These are phyloP conservation scores for Clonostachys chloroleuca DNA, from an alignment of 2,329 filamentous ascomycete genomes.

Conservation along the genomic window DNA sequence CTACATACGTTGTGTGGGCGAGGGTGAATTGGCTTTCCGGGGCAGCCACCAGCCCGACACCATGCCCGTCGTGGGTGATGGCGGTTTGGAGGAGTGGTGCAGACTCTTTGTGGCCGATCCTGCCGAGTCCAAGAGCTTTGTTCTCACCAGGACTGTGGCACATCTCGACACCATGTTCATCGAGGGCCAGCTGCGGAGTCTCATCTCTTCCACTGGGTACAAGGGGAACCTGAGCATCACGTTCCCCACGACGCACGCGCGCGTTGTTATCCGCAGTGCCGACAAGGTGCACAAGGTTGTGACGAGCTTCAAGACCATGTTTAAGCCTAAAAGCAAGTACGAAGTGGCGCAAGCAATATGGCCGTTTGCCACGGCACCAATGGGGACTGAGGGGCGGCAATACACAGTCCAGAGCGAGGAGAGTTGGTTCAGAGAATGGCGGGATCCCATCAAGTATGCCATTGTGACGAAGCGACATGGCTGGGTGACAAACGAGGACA, in stretches of 20 bases:
- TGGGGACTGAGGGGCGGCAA: constrained; percentile 33
- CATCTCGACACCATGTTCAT: constrained; percentile 52
- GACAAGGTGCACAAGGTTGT: constrained; percentile 51
- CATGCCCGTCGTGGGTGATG: constrained; percentile 35
- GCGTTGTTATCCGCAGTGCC: constrained; percentile 43
- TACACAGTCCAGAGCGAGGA: constrained; percentile 52
- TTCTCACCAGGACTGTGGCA: constrained; percentile 44
- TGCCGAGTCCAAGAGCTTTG: constrained; percentile 40
- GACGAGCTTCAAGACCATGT: constrained; percentile 44
- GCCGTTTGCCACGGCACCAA: constrained; percentile 48
- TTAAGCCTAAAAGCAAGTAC: constrained; percentile 47
- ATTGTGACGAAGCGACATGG: constrained; percentile 34
- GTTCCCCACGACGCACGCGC: constrained; percentile 44
- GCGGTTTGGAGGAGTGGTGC: constrained; percentile 44
- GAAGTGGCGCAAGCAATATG: constrained; percentile 52
- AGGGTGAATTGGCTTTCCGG: constrained; percentile 44
- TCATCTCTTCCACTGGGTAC: constrained; percentile 45
- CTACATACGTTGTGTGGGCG: constrained; percentile 46
- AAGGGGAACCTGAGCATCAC: constrained; percentile 41
- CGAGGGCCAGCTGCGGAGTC: constrained; percentile 46
- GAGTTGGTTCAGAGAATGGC: constrained; percentile 44
- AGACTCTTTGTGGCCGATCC: constrained; percentile 39
- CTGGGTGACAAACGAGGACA: constrained; percentile 46
- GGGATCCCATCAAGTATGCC: constrained; percentile 30
- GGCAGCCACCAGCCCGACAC: constrained; percentile 36